These are phyloP conservation scores for Trichoderma asperelloides DNA, from an alignment of 495 filamentous ascomycete species.

Conservation along the genomic window DNA sequence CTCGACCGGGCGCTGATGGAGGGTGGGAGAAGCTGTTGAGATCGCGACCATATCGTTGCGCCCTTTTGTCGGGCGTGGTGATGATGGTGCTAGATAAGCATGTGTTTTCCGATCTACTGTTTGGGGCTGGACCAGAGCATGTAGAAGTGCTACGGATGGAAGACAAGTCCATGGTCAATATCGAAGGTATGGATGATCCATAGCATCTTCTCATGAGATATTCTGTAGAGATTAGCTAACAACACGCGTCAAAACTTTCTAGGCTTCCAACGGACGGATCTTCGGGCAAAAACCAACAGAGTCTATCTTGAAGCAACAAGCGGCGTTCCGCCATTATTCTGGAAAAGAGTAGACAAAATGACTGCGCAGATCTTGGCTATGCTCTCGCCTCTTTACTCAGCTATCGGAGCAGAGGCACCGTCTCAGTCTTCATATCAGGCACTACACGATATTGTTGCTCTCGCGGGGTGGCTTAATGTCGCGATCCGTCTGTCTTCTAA, in stretches of 20 bases:
- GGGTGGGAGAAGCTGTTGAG: not conserved
- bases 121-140: not conserved
- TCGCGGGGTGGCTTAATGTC: not conserved
- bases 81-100: constrained; percentile 6
- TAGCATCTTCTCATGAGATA: not conserved
- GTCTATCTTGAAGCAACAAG: not conserved
- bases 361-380: not conserved
- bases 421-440: not conserved
- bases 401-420: not conserved
- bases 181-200: not conserved
- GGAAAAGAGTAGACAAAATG: constrained; percentile 3
- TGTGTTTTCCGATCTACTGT: constrained; percentile 2
- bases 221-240: not conserved
- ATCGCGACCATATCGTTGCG: not conserved
- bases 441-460: not conserved
- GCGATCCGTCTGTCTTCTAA: not conserved
- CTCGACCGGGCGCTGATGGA: not conserved
- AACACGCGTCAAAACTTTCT: not conserved
- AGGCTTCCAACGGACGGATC: not conserved
- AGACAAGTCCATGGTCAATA: constrained; percentile 1
- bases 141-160: not conserved
- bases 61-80: not conserved
- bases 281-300: not conserved
- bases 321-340: constrained; percentile 1
- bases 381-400: not conserved